Percentiles rank a stretch among this genome's conserved stretches.
Evolutionary conservation across 2,329 filamentous ascomycete species (phyloP).

Genomic region (Onygenales sp.): DNA sequence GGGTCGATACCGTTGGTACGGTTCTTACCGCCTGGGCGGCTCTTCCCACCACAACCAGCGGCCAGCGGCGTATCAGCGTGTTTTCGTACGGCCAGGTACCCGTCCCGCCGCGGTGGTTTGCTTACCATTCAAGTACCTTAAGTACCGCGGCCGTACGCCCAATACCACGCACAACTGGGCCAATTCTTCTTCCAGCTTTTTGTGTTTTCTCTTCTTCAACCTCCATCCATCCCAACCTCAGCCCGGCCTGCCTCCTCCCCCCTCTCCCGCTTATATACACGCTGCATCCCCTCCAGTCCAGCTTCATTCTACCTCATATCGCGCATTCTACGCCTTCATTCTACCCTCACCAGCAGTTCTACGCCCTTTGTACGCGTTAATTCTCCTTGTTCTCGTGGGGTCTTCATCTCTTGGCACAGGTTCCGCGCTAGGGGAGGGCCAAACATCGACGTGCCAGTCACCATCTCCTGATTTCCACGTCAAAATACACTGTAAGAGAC

Average conservation of each 20-base stretch:
- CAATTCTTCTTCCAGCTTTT: neutral
- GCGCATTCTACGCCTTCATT: neutral
- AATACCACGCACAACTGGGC: neutral
- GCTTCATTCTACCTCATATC: neutral
- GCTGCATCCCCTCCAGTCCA: neutral
- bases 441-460: slow-evolving; percentile 30
- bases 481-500: neutral
- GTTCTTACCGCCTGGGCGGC: neutral
- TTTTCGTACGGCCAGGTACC: neutral
- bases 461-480: slow-evolving; percentile 19
- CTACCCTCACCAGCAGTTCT: neutral
- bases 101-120: neutral
- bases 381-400: slow-evolving; percentile 26
- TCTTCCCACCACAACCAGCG: neutral
- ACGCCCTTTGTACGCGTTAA: slow-evolving; percentile 1
- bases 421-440: slow-evolving; percentile 34
- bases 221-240: neutral
- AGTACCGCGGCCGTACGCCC: neutral
- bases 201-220: neutral
- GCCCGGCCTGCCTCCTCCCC: neutral
- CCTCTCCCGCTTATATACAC: neutral
- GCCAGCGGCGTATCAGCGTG: neutral
- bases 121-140: neutral
- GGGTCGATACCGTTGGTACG: neutral
- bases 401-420: slow-evolving; percentile 20